A percentile compares a stretch with the other conserved stretches of the same genome.
Conservation (phyloP, 2,329 filamentous ascomycete genomes). For the Penicillium hordei region DNA sequence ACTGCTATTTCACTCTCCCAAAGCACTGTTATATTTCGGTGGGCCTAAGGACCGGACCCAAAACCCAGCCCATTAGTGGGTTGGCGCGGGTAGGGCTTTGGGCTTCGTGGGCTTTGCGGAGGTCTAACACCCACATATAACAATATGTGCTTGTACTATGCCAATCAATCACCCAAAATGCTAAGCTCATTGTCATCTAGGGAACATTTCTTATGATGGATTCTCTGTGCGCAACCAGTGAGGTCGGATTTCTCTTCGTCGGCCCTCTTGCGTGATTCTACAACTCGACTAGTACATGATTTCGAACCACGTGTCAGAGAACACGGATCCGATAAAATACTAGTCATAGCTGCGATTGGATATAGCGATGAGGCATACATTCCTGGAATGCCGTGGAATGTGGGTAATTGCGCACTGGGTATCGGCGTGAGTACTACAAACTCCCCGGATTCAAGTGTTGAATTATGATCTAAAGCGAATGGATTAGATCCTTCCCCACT, state of each 20-base stretch:
- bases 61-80: too few relatives aligned
- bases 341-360: conserved; percentile 22
- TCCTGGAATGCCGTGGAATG: conserved; percentile 17
- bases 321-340: neutral
- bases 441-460: neutral
- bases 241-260: conserved; percentile 17
- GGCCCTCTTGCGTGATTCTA: conserved; percentile 13
- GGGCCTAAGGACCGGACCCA: too few relatives aligned
- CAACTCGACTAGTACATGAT: conserved; percentile 15
- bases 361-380: conserved; percentile 25
- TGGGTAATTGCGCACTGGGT: conserved; percentile 20
- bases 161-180: neutral
- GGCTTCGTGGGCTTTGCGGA: too few relatives aligned
- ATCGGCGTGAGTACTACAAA: conserved; percentile 17
- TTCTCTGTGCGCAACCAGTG: conserved; percentile 26
- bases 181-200: conserved; percentile 10
- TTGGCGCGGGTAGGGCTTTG: too few relatives aligned
- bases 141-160: neutral
- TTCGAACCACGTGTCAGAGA: neutral
- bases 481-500: conserved; percentile 3
- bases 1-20: neutral
- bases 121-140: neutral
- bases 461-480: neutral
- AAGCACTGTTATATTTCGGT: too few relatives aligned
- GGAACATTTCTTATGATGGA: conserved; percentile 26